Evolutionary conservation across 73 alveolate species (phyloP), one percentile per base, ranked within the genome.

Genomic region (Strombidium stylifer): DNA sequence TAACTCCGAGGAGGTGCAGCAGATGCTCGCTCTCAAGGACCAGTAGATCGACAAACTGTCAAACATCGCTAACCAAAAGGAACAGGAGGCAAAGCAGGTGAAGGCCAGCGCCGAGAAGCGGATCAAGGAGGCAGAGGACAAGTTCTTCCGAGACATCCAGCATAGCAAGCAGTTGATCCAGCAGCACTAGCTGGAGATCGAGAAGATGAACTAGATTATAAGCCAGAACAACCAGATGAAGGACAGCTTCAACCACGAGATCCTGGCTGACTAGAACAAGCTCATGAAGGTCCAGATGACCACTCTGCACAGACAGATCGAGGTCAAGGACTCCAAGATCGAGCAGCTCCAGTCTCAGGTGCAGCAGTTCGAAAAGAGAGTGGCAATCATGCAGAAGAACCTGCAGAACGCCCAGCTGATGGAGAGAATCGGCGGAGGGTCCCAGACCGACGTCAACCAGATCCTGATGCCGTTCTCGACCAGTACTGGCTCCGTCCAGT

Each of bases 401-500:
- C 20, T 65, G 19, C 75, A 64, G 31, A 47, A 76, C 49, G 35
- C 68, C 40, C 7, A 51, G 59, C 66, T 1, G 30, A 35, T 5
- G 24, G 66, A 64, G 25, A 53, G 5, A 64, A 76, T 18, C 49
- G 54, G 50, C 51, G 52, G 40, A 24, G 41, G n/a, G 69, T 39
- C 0, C 51, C 53, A 2, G 16, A 24, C 23, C 18, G 45, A 25
- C 32, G 52, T 8, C 32, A 32, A 30, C 12, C 6, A 53, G 28
- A 52, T 52, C 62, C 23, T 69, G 72, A 53, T 53, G 69, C 67
- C 67, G 12, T 69, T 69, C 72, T 53, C 51, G 28, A 6, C 19
- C 24, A 16, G 49, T 48, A 32, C 51, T 67, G 69, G 68, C 10
- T 18, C 30, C 19, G 11, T 48, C 12, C 24, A 35, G 42, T 67